Conservation (phyloP, 2,329 filamentous ascomycete species). For the Trichoderma sp. region DNA sequence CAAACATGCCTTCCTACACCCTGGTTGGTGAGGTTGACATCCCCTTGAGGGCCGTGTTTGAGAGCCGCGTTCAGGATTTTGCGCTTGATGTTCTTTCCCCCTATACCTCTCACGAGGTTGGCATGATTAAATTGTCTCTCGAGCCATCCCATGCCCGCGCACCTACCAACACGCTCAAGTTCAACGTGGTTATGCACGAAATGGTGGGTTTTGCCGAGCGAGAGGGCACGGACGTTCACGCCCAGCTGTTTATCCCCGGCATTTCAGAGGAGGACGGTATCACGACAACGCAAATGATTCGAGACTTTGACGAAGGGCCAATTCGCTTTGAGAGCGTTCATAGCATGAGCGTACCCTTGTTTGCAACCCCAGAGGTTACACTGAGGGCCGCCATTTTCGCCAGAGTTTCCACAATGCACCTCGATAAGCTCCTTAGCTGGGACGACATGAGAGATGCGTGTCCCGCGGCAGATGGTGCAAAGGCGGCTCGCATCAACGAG, state of each 20-base stretch:
- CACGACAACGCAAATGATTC: slow-evolving; percentile 92
- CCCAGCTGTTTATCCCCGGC: slow-evolving; percentile 91
- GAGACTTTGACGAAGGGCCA: slow-evolving; percentile 86
- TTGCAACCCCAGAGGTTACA: slow-evolving; percentile 64
- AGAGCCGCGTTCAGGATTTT: slow-evolving; percentile 92
- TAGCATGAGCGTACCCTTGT: slow-evolving; percentile 89
- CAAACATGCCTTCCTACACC: slow-evolving; percentile 88
- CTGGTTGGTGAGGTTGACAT: slow-evolving; percentile 91
- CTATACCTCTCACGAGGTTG: slow-evolving; percentile 85
- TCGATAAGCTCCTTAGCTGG: slow-evolving; percentile 97
- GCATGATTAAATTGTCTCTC: slow-evolving; percentile 83
- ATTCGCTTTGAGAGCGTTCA: slow-evolving; percentile 97
- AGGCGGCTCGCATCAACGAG: slow-evolving; percentile 73
- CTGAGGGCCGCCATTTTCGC: slow-evolving; percentile 89
- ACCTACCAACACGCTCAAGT: slow-evolving; percentile 88
- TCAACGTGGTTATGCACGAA: slow-evolving; percentile 98
- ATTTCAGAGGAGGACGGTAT: slow-evolving; percentile 86
- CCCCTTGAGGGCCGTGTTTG: slow-evolving; percentile 87
- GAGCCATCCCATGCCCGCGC: slow-evolving; percentile 93
- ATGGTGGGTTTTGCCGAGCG: slow-evolving; percentile 91
- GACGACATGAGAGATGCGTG: slow-evolving; percentile 91
- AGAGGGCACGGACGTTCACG: slow-evolving; percentile 93
- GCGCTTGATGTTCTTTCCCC: slow-evolving; percentile 86
- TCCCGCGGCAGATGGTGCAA: slow-evolving; percentile 52
- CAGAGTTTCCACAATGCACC: slow-evolving; percentile 84